Evolutionary conservation across 2,329 filamentous ascomycete genomes (phyloP).

Genomic region (Mariannaea sp.): DNA sequence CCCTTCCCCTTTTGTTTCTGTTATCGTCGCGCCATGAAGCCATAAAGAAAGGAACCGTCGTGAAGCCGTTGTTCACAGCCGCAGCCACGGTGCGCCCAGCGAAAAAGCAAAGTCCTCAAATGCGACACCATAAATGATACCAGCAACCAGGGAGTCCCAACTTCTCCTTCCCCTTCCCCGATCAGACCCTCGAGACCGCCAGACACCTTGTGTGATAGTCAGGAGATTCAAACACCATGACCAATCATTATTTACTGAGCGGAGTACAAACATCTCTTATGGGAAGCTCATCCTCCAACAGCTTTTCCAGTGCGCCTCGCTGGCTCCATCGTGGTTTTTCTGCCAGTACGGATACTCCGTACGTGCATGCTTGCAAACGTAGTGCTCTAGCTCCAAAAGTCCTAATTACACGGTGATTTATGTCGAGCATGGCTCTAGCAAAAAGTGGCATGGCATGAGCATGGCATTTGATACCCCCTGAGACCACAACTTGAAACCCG

Average conservation of each 20-base stretch:
- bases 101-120: constrained; percentile 6
- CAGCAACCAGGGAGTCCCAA: constrained; percentile 10
- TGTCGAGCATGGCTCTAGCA: constrained; percentile 2
- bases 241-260: neutral
- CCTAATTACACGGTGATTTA: too few relatives aligned
- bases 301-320: too few relatives aligned
- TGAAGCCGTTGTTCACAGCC: neutral
- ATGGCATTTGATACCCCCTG: constrained; percentile 4
- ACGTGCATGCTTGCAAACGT: too few relatives aligned
- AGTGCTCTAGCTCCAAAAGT: too few relatives aligned
- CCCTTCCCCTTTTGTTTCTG: too few relatives aligned
- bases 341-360: too few relatives aligned
- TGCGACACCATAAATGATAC: neutral
- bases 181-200: neutral
- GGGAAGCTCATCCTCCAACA: neutral
- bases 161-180: neutral
- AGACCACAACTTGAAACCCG: constrained; percentile 23
- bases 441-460: constrained; percentile 6
- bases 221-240: constrained; percentile 4
- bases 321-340: neutral
- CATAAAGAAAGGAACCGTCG: neutral
- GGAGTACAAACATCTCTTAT: neutral
- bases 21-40: constrained; percentile 2
- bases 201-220: constrained; percentile 8
- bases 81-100: neutral